phyloP scores from a whole-genome alignment of 2,329 filamentous ascomycete species.

The Cladosporium sp. region DNA sequence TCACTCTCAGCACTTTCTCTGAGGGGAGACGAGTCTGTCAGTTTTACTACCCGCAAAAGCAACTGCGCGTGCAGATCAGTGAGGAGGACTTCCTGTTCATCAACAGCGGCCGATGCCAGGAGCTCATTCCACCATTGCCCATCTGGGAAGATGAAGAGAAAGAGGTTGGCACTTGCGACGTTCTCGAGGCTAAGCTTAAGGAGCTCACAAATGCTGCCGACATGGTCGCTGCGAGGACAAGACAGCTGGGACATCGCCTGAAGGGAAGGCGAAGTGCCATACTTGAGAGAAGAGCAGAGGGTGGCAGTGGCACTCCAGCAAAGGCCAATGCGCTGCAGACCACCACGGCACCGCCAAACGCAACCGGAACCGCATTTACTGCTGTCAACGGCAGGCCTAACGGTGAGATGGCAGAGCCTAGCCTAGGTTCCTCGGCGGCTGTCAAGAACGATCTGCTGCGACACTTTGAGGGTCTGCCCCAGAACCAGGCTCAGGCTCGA shows the following conservation, averaged over 20 bases:
- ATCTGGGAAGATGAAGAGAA: conserved; percentile 82
- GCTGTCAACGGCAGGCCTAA: conserved; percentile 47
- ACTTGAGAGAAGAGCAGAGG: conserved; percentile 53
- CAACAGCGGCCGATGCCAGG: conserved; percentile 74
- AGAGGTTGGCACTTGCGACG: conserved; percentile 77
- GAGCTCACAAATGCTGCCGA: conserved; percentile 77
- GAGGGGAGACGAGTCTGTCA: conserved; percentile 71
- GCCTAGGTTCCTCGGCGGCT: conserved; percentile 43
- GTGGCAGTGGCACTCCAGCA: conserved; percentile 32
- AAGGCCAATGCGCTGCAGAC: conserved; percentile 28
- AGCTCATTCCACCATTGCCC: conserved; percentile 73
- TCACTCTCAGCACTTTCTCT: conserved; percentile 63
- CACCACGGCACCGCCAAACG: conserved; percentile 27
- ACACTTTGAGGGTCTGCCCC: conserved; percentile 58
- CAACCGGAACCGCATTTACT: conserved; percentile 44
- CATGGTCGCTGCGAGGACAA: conserved; percentile 62
- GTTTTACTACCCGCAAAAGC: conserved; percentile 66
- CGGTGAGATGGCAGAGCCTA: conserved; percentile 37
- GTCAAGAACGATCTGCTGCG: conserved; percentile 57
- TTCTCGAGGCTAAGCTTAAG: conserved; percentile 71
- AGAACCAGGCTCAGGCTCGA: conserved; percentile 36
- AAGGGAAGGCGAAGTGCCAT: conserved; percentile 72
- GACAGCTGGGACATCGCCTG: conserved; percentile 75
- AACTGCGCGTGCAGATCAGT: conserved; percentile 75
- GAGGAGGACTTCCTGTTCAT: conserved; percentile 87